Evolutionary conservation across 1,139 yeast species (phyloP).

Genomic region (Debaryomyces sp.): DNA sequence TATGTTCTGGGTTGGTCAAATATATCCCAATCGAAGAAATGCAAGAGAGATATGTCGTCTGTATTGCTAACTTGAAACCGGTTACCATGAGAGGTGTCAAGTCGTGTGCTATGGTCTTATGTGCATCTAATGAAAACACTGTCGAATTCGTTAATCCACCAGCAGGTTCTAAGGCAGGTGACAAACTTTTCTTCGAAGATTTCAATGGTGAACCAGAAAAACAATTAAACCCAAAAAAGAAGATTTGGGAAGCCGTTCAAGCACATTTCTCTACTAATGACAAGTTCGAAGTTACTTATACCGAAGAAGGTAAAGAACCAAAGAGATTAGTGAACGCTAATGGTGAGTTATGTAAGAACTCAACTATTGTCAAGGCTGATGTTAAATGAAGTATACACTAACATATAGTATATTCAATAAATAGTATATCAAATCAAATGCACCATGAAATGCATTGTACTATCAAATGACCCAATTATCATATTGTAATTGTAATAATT

Average conservation of each 20-base stretch:
- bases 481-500: neutral
- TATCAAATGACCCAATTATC: neutral
- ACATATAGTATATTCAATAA: neutral
- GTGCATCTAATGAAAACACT: constrained; percentile 71
- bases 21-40: constrained; percentile 50
- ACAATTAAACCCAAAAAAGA: constrained; percentile 97
- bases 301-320: constrained; percentile 78
- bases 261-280: constrained; percentile 86
- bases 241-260: constrained; percentile 94
- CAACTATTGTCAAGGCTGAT: constrained; percentile 66
- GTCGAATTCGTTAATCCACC: constrained; percentile 98
- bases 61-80: constrained; percentile 64
- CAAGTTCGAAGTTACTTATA: constrained; percentile 74
- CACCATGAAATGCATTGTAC: neutral
- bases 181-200: constrained; percentile 92
- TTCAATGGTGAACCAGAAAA: constrained; percentile 87
- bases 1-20: constrained; percentile 83
- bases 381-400: constrained; percentile 54
- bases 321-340: constrained; percentile 75
- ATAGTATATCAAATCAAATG: neutral
- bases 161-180: constrained; percentile 92
- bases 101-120: constrained; percentile 94
- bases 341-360: constrained; percentile 73
- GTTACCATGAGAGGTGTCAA: constrained; percentile 83
- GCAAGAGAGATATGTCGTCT: constrained; percentile 51